Base-by-base conservation (phyloP, 768 basidiomycete species). In the Austroboletus eburneus region DNA sequence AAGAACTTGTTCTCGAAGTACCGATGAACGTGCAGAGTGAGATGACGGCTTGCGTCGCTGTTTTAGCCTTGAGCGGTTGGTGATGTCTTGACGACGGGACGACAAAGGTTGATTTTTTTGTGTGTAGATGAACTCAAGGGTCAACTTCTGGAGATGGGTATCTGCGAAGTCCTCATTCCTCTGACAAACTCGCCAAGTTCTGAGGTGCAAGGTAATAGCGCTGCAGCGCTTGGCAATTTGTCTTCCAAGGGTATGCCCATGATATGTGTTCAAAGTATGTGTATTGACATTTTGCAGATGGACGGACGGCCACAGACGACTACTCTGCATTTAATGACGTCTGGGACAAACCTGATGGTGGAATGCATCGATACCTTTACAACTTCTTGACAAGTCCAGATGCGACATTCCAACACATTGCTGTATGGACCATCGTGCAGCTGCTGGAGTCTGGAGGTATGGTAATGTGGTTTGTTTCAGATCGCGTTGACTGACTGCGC, bases 41-140 rank as follows among this genome's bases (percentile, higher is more conserved):
- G 71, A 99, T 99, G 96, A 99, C 96, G 35, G 96, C 96, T 6
- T 98, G 95, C 57, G 87, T 97, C 36, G 96, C 96, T 16, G 96
- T 98, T 13, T 70, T 99, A 51, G 96, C 95, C 5, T 66, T 99
- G 57, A 95, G 91, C 58, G 94, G 94, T 95, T 65, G 45, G 87
- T 58, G 10, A 21, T 40, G 40, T 39, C n/a, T 37, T 10, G 17
- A 30, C 14, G 36, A 20, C 0, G 5, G 1, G 29, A 42, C 23
- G 17, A 22, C 8, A 9, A 30, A 25, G 30, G 35, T 35, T 55
- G 42, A 64, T 33, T n/a, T 42, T 32, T 3, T n/a, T n/a, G n/a
- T 49, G 4, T 57, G 3, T 57, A 96, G 95, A 99, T 64, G 95
- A 99, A 55, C 74, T 99, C 58, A 99, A 99, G 71, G 90, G 91